Base-by-base conservation (phyloP, 192 early-diverging fungal species). In the Backusella psychrophila region DNA sequence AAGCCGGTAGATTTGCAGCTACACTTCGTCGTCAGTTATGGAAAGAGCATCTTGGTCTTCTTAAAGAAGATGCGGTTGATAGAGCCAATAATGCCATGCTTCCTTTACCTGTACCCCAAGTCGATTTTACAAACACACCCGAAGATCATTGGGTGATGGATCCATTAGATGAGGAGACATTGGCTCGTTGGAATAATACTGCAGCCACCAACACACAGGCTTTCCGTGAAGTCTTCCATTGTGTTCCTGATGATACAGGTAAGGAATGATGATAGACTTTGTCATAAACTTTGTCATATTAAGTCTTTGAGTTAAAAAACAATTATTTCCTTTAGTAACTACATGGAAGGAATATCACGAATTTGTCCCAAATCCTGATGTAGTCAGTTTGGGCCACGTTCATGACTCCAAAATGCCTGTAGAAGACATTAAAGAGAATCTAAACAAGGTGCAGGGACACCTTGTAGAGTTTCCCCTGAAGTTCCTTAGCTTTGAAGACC, bases 11-110 rank as follows among this genome's bases (percentile, higher is more conserved):
- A 38, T 90, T 95, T 69, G 94, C 93, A 6, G 89, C 90, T 76
- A 88, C 89, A 23, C 75, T 96, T 49, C 90, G 95, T 0, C 83
- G 90, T 26, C 87, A 91, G 46, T 80, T 96, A 11, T 96, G 92
- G 80, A 90, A 92, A 72, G 94, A 96, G 77, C 94, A 96, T 81
- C 83, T 93, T n/a, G 95, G 95, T 19, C 77, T 95, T 11, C 69
- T 94, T 12, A 84, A 86, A 26, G 76, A 83, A 33, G 79, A 85
- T 19, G 80, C 83, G 5, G 65, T 83, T 26, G 67, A 81, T 17
- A 68, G 74, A 6, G 76, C 85, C 0, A 85, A 81, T 19, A 46
- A 66, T 38, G 65, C 49, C 17, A 78, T 69, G 42, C 69, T 83
- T 33, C 72, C 66, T 6, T 78, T 83, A 36, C 73, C 84, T 19